Conservation (phyloP, 2,329 filamentous ascomycete genomes). For the Arthrobotrys sinensis region DNA sequence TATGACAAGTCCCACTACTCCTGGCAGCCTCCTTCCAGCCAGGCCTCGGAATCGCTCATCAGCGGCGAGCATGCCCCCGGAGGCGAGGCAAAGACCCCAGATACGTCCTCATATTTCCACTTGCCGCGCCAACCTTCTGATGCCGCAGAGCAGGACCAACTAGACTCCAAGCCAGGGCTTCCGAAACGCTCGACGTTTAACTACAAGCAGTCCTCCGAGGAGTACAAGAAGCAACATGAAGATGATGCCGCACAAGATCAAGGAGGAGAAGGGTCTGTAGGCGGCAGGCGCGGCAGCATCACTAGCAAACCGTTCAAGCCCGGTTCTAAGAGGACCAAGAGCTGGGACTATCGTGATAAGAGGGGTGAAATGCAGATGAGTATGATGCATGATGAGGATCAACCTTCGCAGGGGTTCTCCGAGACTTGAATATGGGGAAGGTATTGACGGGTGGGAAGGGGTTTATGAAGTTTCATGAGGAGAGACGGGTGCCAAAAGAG, state of each 20-base stretch:
- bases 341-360: constrained; percentile 56
- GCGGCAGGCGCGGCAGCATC: constrained; percentile 41
- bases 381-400: constrained; percentile 22
- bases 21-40: constrained; percentile 62
- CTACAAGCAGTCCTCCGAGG: constrained; percentile 44
- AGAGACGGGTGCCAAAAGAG: not conserved
- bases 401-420: constrained; percentile 31
- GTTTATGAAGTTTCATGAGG: constrained; percentile 12
- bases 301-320: constrained; percentile 57
- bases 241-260: not conserved
- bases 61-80: constrained; percentile 32
- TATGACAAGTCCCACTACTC: constrained; percentile 62
- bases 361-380: constrained; percentile 47
- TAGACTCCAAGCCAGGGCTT: constrained; percentile 43
- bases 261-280: not conserved
- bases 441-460: constrained; percentile 29
- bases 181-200: constrained; percentile 46
- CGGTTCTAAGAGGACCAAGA: constrained; percentile 45
- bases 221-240: constrained; percentile 45
- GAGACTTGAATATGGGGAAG: constrained; percentile 35
- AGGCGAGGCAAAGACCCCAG: constrained; percentile 19
- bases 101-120: constrained; percentile 30
- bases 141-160: constrained; percentile 18
- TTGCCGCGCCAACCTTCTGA: constrained; percentile 55
- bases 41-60: constrained; percentile 62